Base-by-base conservation (phyloP, 257 asterid genomes). In the Penstemon eatonii region DNA sequence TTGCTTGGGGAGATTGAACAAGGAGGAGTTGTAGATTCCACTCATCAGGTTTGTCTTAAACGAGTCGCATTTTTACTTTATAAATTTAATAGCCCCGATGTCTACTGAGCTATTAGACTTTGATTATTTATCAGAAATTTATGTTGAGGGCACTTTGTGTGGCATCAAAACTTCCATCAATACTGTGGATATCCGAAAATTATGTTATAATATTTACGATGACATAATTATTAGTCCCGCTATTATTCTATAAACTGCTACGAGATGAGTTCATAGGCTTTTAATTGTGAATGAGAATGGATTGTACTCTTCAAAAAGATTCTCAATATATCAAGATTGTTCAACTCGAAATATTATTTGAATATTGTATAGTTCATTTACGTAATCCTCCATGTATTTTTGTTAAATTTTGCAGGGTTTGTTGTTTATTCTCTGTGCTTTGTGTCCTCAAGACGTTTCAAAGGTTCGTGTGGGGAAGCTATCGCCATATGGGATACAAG, bases 1-100 rank as follows among this genome's bases (percentile, higher is more conserved):
- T 80, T 94, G 53, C 76, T 94, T 39, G 74, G 67, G 45, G 96
- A 91, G 86, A 86, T 94, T 69, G 88, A 91, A 72, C 92, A 89
- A 74, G 96, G 97, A 7, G 99, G 96, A n/a, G 96, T 94, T 6
- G 96, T 94, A 42, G 99, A 91, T 86, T 91, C 99, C 15, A 87
- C 90, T 64, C 99, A 94, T 72, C 97, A 90, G 96, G 99, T 90
- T n/a, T 70, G 82, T 69, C 45, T 13, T 47, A 15, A 39, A 6
- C 5, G 5, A 4, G 13, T 63, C 50, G 13, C 60, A 25, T 11
- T 33, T 47, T 43, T 8, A 19, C 60, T 46, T 50, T 46, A 53
- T 25, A 72, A 52, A 6, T n/a, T 60, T n/a, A 15, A 50, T 65
- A 19, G 47, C 8, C 18, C 44, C 68, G 10, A 11, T 50, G 56